Base-by-base conservation (phyloP, 495 filamentous ascomycete species). In the Amniculicola lignicola region DNA sequence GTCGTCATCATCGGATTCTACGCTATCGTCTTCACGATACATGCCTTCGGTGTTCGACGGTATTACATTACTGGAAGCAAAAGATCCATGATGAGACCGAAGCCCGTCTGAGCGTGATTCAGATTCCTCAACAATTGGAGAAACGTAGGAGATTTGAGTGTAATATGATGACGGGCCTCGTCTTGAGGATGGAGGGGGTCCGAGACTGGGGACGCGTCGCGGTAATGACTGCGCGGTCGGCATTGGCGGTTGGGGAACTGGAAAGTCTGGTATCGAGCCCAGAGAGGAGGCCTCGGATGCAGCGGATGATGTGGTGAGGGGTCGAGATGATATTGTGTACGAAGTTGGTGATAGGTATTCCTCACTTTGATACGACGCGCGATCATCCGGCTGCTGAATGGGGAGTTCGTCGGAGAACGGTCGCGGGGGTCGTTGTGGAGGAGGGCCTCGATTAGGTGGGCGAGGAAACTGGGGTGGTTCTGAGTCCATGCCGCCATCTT, bases 71-170 rank as follows among this genome's bases (percentile, higher is more conserved):
- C 89, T 95, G 5, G 90, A 94, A 6, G 89, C 89, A 64, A 85
- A 87, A 0, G 88, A 92, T 16, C 79, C 81, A 64, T 85, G 80
- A 12, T 81, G 74, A 37, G 80, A 73, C 27, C 81, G 45, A 18
- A 54, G 75, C 1, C 47, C 59, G 21, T 70, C 64, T 41, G 81
- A 78, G n/a, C 52, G 75, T 1, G 53, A 61, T 24, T 73, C 70
- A 44, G 80, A 77, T 65, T 95, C 90, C 69, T 96, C 91, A 1
- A 83, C 87, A 50, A 96, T 96, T 1, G 91, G 91, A 6, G 91
- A 88, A 4, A 96, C 89, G 51, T 78, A 88, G 1, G 87, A 89
- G 50, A 78, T 79, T 19, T 88, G 80, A 9, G 77, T 72, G 46
- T 79, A 90, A 59, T 88, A 89, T 28, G 84, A 86, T n/a, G 85